Evolutionary conservation across 108 stramenopile genomes (phyloP).

Genomic region (Discostella pseudostelligera): DNA sequence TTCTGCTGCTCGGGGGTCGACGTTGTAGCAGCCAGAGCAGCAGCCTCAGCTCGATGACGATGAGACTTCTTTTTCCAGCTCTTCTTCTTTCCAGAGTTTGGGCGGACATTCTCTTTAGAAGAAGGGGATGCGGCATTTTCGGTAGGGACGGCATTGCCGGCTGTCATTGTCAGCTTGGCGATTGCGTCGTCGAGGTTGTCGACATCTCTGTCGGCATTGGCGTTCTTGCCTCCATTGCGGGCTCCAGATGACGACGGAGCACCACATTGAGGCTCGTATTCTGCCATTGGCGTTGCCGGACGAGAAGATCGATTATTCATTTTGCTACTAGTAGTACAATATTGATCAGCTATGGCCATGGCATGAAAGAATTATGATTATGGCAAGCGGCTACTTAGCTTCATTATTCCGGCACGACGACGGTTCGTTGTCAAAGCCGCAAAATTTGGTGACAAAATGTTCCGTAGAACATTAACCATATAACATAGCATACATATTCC

Average conservation of each 20-base stretch:
- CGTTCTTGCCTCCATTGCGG: too few species aligned
- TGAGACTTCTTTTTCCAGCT: constrained; percentile 3
- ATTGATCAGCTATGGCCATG: too few species aligned
- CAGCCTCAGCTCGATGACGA: not conserved
- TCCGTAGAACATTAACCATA: too few species aligned
- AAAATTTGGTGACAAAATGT: too few species aligned
- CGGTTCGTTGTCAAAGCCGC: too few species aligned
- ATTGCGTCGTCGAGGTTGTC: constrained; percentile 2
- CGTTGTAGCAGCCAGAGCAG: not conserved
- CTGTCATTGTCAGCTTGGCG: constrained; percentile 6
- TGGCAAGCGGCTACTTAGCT: too few species aligned
- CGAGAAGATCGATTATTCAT: constrained; percentile 3
- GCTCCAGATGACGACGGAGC: not conserved
- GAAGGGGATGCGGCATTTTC: not conserved
- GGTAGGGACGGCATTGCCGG: not conserved
- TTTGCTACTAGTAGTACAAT: too few species aligned
- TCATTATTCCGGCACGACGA: too few species aligned
- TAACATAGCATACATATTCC: too few species aligned
- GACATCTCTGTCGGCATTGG: not conserved
- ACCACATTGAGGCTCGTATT: not conserved
- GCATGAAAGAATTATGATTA: too few species aligned
- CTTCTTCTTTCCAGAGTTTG: constrained; percentile 7
- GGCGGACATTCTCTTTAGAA: constrained; percentile 6
- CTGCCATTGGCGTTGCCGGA: too few species aligned
- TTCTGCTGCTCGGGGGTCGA: not conserved